A percentile compares a stretch with the other conserved stretches of the same genome.
phyloP scores from a whole-genome alignment of 257 asterid genomes.

The Nicotiana noctiflora region DNA sequence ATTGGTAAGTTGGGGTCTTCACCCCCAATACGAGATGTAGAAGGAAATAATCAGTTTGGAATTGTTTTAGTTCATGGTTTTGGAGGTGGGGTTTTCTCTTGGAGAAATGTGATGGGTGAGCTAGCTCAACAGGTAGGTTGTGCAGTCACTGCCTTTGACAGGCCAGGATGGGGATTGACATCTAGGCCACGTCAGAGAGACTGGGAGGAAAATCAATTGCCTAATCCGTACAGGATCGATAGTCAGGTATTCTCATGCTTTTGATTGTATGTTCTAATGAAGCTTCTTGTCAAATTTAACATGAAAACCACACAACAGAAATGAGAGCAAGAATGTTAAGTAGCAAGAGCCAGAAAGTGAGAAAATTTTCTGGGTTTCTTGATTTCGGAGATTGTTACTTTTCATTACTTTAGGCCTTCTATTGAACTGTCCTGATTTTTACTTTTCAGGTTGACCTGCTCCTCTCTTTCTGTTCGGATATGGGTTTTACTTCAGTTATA shows the following conservation, averaged over 20 bases:
- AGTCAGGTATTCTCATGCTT: slow-evolving; percentile 48
- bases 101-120: slow-evolving; percentile 79
- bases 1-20: slow-evolving; percentile 37
- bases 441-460: slow-evolving; percentile 78
- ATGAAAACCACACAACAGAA: background rate
- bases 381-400: background rate
- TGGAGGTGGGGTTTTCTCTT: slow-evolving; percentile 93
- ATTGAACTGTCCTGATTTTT: slow-evolving; percentile 9
- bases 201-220: slow-evolving; percentile 75
- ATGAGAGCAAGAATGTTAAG: background rate
- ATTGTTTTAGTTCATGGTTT: slow-evolving; percentile 93
- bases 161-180: slow-evolving; percentile 99
- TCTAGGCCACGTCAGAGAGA: slow-evolving; percentile 82
- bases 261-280: slow-evolving; percentile 1
- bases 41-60: slow-evolving; percentile 58
- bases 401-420: slow-evolving; percentile 9
- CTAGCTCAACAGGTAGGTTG: slow-evolving; percentile 76
- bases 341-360: background rate
- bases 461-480: slow-evolving; percentile 64
- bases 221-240: slow-evolving; percentile 87
- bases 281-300: background rate
- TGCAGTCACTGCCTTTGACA: slow-evolving; percentile 80
- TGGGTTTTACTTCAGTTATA: slow-evolving; percentile 73
- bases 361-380: background rate
- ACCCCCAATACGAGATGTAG: slow-evolving; percentile 32